These are phyloP conservation scores for Acer negundo DNA, from an alignment of 345 rosid species.

Conservation along the genomic window DNA sequence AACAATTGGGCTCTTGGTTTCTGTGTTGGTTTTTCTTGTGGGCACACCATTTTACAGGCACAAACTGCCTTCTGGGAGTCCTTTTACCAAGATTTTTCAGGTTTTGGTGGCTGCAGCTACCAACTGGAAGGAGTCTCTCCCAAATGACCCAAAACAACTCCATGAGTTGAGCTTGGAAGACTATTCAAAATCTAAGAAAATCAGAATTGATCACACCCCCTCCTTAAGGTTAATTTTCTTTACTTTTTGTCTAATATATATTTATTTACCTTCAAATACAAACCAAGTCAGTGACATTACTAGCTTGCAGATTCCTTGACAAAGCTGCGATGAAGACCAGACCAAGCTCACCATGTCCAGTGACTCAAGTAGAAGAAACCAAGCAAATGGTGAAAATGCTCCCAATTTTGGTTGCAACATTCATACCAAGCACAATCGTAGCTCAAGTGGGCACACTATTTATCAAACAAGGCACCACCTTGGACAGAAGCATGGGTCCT, in stretches of 20 bases:
- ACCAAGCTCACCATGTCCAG: constrained; percentile 45
- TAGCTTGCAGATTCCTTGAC: constrained; percentile 55
- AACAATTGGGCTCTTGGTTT: constrained; percentile 40
- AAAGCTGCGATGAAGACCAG: constrained; percentile 52
- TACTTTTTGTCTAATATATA: no score
- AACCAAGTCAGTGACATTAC: no score
- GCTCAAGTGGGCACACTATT: constrained; percentile 63
- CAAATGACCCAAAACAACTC: constrained; percentile 48
- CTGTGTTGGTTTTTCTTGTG: constrained; percentile 43
- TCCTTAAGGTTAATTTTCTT: constrained; percentile 43
- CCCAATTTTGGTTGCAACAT: constrained; percentile 42
- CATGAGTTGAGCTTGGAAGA: constrained; percentile 45
- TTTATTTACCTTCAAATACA: no score
- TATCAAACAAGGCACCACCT: constrained; percentile 67
- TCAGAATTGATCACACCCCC: constrained; percentile 46
- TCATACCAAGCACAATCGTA: constrained; percentile 54
- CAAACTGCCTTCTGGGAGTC: constrained; percentile 50
- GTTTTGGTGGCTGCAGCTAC: constrained; percentile 53
- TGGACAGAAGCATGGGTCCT: constrained; percentile 53
- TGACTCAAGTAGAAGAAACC: constrained; percentile 71
- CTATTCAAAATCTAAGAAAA: constrained; percentile 28
- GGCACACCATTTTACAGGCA: constrained; percentile 59
- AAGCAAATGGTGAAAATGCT: constrained; percentile 71
- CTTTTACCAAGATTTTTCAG: constrained; percentile 44
- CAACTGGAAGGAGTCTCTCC: constrained; percentile 43